Base-by-base conservation (phyloP, 139 green algal genomes). In the Dunaliella primolecta region DNA sequence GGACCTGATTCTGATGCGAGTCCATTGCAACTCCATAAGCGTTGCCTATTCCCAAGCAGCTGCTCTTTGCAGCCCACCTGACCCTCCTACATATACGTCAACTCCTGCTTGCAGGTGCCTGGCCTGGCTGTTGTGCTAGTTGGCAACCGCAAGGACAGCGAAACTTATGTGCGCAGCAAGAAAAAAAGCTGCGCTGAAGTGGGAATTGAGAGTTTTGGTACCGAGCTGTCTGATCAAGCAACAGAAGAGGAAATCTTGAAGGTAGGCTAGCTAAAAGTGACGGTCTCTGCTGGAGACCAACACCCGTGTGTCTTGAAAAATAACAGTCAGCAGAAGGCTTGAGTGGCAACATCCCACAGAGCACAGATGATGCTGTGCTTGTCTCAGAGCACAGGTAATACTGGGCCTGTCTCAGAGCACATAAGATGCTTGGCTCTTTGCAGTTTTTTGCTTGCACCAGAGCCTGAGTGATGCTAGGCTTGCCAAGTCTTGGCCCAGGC, bases 101-200 rank as follows among this genome's bases (percentile, higher is more conserved):
- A n/a, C n/a, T n/a, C n/a, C n/a, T n/a, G n/a, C n/a, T n/a, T n/a
- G 15, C n/a, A 88, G 64, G 84, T 81, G 0, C 89, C 89, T 31
- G 86, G 86, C 20, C 82, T 92, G 27, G 89, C 95, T 27, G 97
- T 99, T 1, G 92, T 99, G 24, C 86, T 99, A 11, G 97, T 99
- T 29, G 97, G 97, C 36, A 82, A 88, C 24, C 95, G 97, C 31
- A 97, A 96, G 76, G 97, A 99, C 89, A 97, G 92, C 55, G 76
- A 95, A 82, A 93, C 98, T 7, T 99, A 99, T 86, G 97, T 99
- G 37, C 87, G 92, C 30, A 96, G 89, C 82, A 99, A 99, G 90
- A 94, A 95, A 81, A 97, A 98, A 89, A 94, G 92, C 2, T 99
- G 95, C 89, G 84, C 84, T 0, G 87, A 94, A 79, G 91, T 93